Evolutionary conservation across 1,139 yeast genomes (phyloP).

Genomic region (Magnusiomyces tetraspermus): DNA sequence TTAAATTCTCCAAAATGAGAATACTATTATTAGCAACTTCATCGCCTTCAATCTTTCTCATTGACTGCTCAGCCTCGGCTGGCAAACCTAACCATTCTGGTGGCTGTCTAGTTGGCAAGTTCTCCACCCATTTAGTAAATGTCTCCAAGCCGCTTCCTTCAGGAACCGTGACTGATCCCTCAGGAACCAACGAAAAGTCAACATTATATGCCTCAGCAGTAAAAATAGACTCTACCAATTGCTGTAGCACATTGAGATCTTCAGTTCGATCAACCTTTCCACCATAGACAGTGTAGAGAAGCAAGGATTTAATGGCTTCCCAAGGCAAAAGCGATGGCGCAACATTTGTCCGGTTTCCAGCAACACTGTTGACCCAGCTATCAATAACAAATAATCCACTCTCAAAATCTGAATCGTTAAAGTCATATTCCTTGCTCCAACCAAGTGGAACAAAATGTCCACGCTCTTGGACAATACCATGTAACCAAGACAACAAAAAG

Average conservation of each 20-base stretch:
- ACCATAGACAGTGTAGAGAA: conserved; percentile 58
- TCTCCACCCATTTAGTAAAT: conserved; percentile 44
- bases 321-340: conserved; percentile 49
- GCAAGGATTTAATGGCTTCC: conserved; percentile 42
- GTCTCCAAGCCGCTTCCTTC: conserved; percentile 37
- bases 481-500: conserved; percentile 61
- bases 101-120: conserved; percentile 51
- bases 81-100: conserved; percentile 56
- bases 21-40: conserved; percentile 8
- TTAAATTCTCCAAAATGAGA: conserved; percentile 1
- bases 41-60: conserved; percentile 23
- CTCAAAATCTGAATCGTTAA: conserved; percentile 66
- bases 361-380: conserved; percentile 31
- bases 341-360: conserved; percentile 33
- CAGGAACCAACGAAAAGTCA: conserved; percentile 32
- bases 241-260: conserved; percentile 36
- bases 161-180: conserved; percentile 36
- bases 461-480: conserved; percentile 52
- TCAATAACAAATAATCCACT: conserved; percentile 42
- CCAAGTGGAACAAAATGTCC: conserved; percentile 55
- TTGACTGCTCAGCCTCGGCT: conserved; percentile 35
- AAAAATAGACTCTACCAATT: conserved; percentile 31
- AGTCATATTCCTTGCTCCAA: conserved; percentile 52
- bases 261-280: conserved; percentile 50
- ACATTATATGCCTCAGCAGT: conserved; percentile 32